Conservation (phyloP, 139 green algal species). For the Haematococcus lacustris region DNA sequence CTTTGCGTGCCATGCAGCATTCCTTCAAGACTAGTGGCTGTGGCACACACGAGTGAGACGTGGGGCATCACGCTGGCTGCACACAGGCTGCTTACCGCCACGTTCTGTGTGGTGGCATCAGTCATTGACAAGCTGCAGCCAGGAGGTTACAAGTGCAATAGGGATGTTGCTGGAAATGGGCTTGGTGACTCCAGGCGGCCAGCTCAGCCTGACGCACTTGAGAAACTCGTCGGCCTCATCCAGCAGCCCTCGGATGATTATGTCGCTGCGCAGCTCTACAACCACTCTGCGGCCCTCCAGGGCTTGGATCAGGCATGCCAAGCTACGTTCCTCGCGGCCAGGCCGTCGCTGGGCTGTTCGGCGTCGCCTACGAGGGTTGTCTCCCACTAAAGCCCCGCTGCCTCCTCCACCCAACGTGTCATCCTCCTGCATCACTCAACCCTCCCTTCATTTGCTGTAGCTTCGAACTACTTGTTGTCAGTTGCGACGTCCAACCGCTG, state of each 20-base stretch:
- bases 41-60: too few species aligned
- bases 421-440: not conserved
- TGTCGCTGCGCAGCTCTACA: conserved; percentile 35
- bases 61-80: too few species aligned
- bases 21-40: too few species aligned
- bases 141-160: too few species aligned
- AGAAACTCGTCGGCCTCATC: conserved; percentile 34
- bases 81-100: conserved; percentile 7
- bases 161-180: not conserved
- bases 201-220: conserved; percentile 25
- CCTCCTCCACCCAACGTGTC: not conserved
- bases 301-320: conserved; percentile 28
- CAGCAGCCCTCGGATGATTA: conserved; percentile 22
- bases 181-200: not conserved
- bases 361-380: not conserved
- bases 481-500: too few species aligned
- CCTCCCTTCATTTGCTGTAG: not conserved
- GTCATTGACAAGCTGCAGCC: conserved; percentile 16
- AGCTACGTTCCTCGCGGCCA: conserved; percentile 6
- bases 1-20: too few species aligned
- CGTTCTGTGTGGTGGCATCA: conserved; percentile 9
- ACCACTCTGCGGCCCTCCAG: conserved; percentile 19
- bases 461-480: not conserved
- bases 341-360: not conserved
- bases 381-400: not conserved